Percentiles rank a stretch among this genome's conserved stretches.
Conservation (phyloP, 2,329 filamentous ascomycete species). For the Exophiala mesophila region DNA sequence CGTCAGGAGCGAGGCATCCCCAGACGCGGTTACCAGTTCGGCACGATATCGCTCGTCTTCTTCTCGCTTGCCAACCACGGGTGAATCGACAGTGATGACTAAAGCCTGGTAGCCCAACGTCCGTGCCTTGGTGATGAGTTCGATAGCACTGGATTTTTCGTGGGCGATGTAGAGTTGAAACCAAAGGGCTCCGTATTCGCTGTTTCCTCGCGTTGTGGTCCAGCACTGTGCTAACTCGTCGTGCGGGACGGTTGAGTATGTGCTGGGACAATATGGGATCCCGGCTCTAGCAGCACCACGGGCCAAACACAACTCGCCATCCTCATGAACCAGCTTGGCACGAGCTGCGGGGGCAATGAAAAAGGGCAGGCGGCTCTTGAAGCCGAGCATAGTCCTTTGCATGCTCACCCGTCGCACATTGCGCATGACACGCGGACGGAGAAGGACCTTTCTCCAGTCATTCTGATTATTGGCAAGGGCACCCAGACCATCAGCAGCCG, state of each 20-base stretch:
- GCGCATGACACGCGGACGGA: conserved; percentile 44
- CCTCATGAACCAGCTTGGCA: conserved; percentile 32
- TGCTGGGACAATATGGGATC: conserved; percentile 34
- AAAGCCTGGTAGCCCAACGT: conserved; percentile 20
- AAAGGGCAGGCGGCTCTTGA: conserved; percentile 33
- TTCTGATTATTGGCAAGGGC: conserved; percentile 20
- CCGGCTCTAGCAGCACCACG: conserved; percentile 33
- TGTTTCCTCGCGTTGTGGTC: conserved; percentile 3
- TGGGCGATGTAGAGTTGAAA: conserved; percentile 52
- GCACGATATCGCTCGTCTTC: conserved; percentile 52
- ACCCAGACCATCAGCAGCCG: conserved; percentile 20
- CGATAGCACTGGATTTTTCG: conserved; percentile 44
- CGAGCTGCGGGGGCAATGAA: conserved; percentile 38
- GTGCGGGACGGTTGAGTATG: conserved; percentile 31
- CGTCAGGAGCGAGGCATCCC: conserved; percentile 27
- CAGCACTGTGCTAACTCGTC: conserved; percentile 29
- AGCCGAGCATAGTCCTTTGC: conserved; percentile 30
- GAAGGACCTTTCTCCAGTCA: conserved; percentile 20
- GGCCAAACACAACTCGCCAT: conserved; percentile 35
- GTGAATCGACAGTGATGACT: conserved; percentile 27
- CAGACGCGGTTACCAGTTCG: conserved; percentile 30
- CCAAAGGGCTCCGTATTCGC: conserved; percentile 32
- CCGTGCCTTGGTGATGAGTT: conserved; percentile 38
- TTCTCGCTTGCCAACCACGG: conserved; percentile 49
- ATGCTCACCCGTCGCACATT: conserved; percentile 31